Percentiles rank a stretch among this genome's conserved stretches.
These are phyloP conservation scores for Ilex paraguariensis DNA, from an alignment of 305 asterid genomes.

Conservation along the genomic window DNA sequence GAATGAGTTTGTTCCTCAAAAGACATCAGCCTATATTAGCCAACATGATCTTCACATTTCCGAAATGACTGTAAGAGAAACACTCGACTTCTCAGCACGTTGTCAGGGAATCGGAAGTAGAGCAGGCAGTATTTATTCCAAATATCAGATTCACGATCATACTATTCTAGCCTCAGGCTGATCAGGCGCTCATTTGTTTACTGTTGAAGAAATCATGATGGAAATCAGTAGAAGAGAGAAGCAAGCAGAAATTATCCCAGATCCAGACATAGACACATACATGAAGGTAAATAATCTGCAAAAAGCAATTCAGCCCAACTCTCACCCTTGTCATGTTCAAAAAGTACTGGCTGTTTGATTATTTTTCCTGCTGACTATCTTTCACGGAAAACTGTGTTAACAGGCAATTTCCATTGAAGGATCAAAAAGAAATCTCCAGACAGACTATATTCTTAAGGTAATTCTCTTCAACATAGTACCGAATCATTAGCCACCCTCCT, in stretches of 20 bases:
- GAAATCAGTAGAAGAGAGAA: background rate
- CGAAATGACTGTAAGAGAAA: conserved; percentile 28
- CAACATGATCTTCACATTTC: conserved; percentile 37
- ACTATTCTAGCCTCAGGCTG: no score
- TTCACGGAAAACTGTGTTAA: background rate
- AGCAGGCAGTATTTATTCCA: background rate
- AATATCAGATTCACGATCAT: no score
- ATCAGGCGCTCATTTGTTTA: background rate
- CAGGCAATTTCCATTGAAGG: background rate
- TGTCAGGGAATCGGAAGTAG: background rate
- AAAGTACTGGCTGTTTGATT: no score
- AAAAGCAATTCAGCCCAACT: background rate
- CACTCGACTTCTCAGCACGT: background rate
- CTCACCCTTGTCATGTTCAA: no score
- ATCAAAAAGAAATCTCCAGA: background rate
- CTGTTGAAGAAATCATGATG: background rate
- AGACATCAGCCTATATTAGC: conserved; percentile 35
- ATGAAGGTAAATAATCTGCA: background rate
- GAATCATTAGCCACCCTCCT: no score
- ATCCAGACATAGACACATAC: background rate
- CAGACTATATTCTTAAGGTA: background rate
- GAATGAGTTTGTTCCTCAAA: conserved; percentile 33
- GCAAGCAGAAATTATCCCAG: background rate
- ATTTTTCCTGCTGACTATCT: no score
- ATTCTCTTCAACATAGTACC: background rate